These are phyloP conservation scores for Xylaria sp. DNA, from an alignment of 2,329 filamentous ascomycete species.

Conservation along the genomic window DNA sequence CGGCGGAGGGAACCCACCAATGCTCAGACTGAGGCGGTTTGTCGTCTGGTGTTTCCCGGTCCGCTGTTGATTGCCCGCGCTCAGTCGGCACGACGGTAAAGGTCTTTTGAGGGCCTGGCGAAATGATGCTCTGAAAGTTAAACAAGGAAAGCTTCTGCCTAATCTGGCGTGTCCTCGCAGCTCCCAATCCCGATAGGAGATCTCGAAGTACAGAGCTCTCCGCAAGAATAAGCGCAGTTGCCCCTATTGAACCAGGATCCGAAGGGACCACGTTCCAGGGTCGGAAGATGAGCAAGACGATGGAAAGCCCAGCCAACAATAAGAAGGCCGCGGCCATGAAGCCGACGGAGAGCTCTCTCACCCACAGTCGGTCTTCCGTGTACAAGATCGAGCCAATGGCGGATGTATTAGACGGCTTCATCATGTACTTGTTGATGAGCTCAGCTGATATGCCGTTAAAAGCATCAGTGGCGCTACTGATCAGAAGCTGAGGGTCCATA, in stretches of 20 bases:
- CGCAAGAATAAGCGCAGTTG: slow-evolving; percentile 32
- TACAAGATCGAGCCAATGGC: slow-evolving; percentile 19
- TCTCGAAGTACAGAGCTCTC: slow-evolving; percentile 23
- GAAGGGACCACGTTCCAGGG: slow-evolving; percentile 32
- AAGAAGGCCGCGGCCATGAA: slow-evolving; percentile 29
- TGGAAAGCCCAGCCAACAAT: slow-evolving; percentile 23
- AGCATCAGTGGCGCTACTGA: slow-evolving; percentile 26
- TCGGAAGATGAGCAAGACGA: slow-evolving; percentile 22
- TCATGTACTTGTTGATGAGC: slow-evolving; percentile 32
- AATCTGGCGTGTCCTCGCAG: slow-evolving; percentile 24
- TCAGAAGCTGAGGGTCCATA: slow-evolving; percentile 27
- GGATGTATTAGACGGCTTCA: slow-evolving; percentile 30
- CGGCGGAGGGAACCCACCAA: slow-evolving; percentile 32
- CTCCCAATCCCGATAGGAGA: slow-evolving; percentile 27
- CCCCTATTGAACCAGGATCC: slow-evolving; percentile 34
- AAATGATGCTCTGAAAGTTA: slow-evolving; percentile 28
- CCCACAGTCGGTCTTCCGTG: slow-evolving; percentile 28
- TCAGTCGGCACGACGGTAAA: slow-evolving; percentile 26
- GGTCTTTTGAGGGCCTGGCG: slow-evolving; percentile 10
- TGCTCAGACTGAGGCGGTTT: slow-evolving; percentile 13
- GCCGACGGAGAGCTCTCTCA: slow-evolving; percentile 30
- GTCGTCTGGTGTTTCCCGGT: not conserved
- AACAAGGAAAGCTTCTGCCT: slow-evolving; percentile 20
- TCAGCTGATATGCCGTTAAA: slow-evolving; percentile 32
- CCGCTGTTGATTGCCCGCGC: not conserved